A percentile compares a stretch with the other conserved stretches of the same genome.
Conservation (phyloP, 306 rosid genomes). For the Ochetophila trinervis region DNA sequence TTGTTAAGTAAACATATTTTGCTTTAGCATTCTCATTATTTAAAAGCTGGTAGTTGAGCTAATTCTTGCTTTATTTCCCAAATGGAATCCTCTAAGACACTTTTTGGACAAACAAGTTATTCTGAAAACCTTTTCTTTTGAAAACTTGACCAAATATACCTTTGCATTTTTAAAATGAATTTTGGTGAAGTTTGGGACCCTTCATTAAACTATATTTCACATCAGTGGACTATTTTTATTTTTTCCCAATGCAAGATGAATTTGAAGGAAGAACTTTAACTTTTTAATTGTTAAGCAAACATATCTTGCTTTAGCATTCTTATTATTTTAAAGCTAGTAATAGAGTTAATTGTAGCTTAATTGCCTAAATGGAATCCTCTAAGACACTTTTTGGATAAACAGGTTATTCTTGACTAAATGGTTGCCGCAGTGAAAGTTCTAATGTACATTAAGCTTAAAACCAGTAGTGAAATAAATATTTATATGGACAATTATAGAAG, state of each 20-base stretch:
- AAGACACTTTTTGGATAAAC: background rate
- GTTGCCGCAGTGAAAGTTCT: no score
- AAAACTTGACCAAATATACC: background rate
- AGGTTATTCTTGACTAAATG: no score
- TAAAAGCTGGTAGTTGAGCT: background rate
- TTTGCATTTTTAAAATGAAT: background rate
- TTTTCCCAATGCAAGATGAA: background rate
- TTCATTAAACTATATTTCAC: background rate
- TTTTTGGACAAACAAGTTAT: background rate
- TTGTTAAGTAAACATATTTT: background rate
- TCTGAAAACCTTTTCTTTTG: background rate
- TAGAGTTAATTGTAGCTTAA: background rate
- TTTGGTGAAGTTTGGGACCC: background rate
- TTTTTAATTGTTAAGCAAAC: background rate
- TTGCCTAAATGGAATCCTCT: background rate
- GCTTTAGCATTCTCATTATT: background rate
- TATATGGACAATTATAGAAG: no score
- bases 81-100: background rate
- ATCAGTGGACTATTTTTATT: no score
- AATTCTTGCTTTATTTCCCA: background rate
- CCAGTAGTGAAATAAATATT: no score
- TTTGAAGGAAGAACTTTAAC: background rate
- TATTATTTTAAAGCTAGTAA: background rate
- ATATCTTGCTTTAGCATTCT: background rate
- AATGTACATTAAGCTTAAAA: no score